phyloP scores from a whole-genome alignment of 2,329 filamentous ascomycete genomes.

The Fusarium falciforme region DNA sequence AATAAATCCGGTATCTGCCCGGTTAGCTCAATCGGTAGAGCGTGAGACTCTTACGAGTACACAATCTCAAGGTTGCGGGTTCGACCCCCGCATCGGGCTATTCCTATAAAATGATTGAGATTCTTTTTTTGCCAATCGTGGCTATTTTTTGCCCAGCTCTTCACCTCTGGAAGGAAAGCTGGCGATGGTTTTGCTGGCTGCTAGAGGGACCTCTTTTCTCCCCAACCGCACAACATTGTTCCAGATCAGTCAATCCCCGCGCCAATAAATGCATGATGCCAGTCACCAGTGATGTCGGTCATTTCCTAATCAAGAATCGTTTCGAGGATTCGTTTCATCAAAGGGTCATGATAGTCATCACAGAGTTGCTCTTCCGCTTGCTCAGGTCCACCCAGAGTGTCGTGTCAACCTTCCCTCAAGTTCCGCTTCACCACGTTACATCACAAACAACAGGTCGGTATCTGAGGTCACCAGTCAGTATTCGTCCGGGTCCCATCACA shows the following conservation, averaged over 20 bases:
- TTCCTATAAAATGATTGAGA: background rate
- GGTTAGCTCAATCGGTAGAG: conserved; percentile 63
- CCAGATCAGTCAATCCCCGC: background rate
- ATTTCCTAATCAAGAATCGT: background rate
- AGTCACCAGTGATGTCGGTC: background rate
- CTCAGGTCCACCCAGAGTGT: conserved; percentile 38
- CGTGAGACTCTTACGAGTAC: conserved; percentile 71
- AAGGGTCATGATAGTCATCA: conserved; percentile 47
- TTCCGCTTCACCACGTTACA: conserved; percentile 55
- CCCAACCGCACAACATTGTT: background rate
- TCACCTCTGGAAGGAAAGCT: background rate
- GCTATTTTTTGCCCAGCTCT: background rate
- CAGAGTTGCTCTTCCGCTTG: background rate
- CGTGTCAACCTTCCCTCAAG: conserved; percentile 63
- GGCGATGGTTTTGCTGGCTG: background rate
- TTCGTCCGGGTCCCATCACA: background rate
- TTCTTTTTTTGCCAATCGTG: background rate
- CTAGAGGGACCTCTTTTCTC: background rate
- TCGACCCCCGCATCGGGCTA: conserved; percentile 59
- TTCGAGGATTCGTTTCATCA: conserved; percentile 50
- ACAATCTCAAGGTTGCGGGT: conserved; percentile 67
- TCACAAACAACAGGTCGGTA: conserved; percentile 74
- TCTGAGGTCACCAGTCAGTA: conserved; percentile 55
- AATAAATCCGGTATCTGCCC: conserved; percentile 35
- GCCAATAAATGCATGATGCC: background rate